These are phyloP conservation scores for Pseudopithomyces maydicus DNA, from an alignment of 2,329 filamentous ascomycete genomes.

Conservation along the genomic window DNA sequence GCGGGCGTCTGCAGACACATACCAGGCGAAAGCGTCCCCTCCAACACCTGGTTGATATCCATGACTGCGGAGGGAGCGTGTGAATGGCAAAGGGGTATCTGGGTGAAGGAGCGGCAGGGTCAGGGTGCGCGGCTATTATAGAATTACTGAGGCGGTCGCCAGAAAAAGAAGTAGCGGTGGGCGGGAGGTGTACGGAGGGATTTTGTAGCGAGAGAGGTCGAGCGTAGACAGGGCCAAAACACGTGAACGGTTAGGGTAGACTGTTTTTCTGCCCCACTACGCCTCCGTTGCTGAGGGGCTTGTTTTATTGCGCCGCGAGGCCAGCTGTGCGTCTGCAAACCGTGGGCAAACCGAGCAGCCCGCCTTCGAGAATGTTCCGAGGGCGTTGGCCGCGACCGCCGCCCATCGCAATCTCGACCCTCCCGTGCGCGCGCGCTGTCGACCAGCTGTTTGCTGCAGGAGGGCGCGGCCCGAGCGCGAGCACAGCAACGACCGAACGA, in stretches of 20 bases:
- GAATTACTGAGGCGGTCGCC: slow-evolving; percentile 24
- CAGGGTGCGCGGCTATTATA: slow-evolving; percentile 9
- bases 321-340: slow-evolving; percentile 1
- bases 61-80: slow-evolving; percentile 62
- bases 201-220: slow-evolving; percentile 45
- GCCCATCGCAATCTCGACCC: slow-evolving; percentile 3
- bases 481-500: slow-evolving; percentile 7
- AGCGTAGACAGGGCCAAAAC: slow-evolving; percentile 43
- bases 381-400: background rate
- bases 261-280: slow-evolving; percentile 39
- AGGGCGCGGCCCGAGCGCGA: slow-evolving; percentile 6
- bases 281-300: background rate
- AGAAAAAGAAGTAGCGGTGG: slow-evolving; percentile 39
- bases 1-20: slow-evolving; percentile 44
- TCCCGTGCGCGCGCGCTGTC: slow-evolving; percentile 2
- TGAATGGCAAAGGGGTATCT: slow-evolving; percentile 29
- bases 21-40: slow-evolving; percentile 96
- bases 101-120: slow-evolving; percentile 12
- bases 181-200: slow-evolving; percentile 38
- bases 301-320: background rate
- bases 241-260: slow-evolving; percentile 43
- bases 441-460: slow-evolving; percentile 3
- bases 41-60: slow-evolving; percentile 98
- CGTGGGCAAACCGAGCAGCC: background rate
- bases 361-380: background rate